Percentiles rank a stretch among this genome's conserved stretches.
These are phyloP conservation scores for Kwoniella europaea DNA, from an alignment of 768 basidiomycete genomes.

Conservation along the genomic window DNA sequence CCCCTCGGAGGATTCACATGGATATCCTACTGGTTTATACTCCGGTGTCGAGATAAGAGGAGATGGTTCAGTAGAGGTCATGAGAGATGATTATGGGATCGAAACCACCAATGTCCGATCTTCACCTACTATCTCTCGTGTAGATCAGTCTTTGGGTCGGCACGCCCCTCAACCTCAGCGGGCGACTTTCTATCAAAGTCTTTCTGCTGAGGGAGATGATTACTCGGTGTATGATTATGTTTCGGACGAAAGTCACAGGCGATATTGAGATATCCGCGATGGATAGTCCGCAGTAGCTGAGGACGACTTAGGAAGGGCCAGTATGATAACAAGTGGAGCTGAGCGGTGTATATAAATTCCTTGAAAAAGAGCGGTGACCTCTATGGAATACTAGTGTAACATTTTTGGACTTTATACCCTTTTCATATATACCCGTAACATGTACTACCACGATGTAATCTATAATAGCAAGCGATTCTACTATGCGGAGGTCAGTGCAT, in stretches of 20 bases:
- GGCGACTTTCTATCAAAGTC: slow-evolving; percentile 36
- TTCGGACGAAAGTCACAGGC: slow-evolving; percentile 23
- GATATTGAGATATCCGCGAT: slow-evolving; percentile 9
- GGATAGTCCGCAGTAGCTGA: too few species aligned
- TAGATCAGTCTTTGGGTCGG: slow-evolving; percentile 2
- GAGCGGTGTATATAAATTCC: too few species aligned
- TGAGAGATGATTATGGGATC: slow-evolving; percentile 29
- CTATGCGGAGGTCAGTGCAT: too few species aligned
- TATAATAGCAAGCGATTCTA: too few species aligned
- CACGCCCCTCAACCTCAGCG: slow-evolving; percentile 40
- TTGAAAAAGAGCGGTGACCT: too few species aligned
- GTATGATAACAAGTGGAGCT: too few species aligned
- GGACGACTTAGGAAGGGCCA: too few species aligned
- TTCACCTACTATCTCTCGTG: slow-evolving; percentile 22
- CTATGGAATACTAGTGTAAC: too few species aligned
- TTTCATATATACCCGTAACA: too few species aligned
- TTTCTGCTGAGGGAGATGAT: slow-evolving; percentile 42
- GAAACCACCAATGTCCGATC: slow-evolving; percentile 8
- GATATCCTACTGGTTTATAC: slow-evolving; percentile 24
- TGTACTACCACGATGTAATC: too few species aligned
- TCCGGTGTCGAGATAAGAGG: slow-evolving; percentile 20
- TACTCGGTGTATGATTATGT: slow-evolving; percentile 26
- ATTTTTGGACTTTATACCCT: too few species aligned
- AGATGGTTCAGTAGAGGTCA: slow-evolving; percentile 28
- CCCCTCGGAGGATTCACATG: slow-evolving; percentile 13